Conservation (phyloP, 352 stramenopile genomes). For the Globisporangium heterothallicum region DNA sequence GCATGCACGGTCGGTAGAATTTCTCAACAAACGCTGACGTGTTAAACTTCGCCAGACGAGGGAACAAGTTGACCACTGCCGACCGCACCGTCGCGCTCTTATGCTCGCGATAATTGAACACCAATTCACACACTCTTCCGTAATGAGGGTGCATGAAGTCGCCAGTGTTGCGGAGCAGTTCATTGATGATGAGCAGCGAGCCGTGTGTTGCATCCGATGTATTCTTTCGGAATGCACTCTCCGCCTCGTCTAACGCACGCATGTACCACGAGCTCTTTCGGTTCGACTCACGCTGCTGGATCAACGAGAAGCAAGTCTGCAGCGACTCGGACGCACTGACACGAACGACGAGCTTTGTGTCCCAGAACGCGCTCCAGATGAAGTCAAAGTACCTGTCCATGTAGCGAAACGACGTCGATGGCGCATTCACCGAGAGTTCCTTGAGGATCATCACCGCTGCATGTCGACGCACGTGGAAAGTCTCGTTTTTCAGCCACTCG, state of each 20-base stretch:
- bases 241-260: constrained; percentile 70
- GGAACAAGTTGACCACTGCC: constrained; percentile 83
- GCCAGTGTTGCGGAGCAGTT: constrained; percentile 80
- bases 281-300: constrained; percentile 86
- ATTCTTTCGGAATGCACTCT: constrained; percentile 66
- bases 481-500: constrained; percentile 87
- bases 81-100: constrained; percentile 71
- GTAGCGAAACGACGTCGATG: constrained; percentile 81
- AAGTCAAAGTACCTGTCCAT: constrained; percentile 89
- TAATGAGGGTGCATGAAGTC: constrained; percentile 89
- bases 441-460: constrained; percentile 86
- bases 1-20: constrained; percentile 80
- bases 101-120: constrained; percentile 76
- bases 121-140: constrained; percentile 56
- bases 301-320: constrained; percentile 82
- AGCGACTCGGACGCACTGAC: constrained; percentile 80
- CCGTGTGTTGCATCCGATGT: constrained; percentile 77
- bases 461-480: constrained; percentile 81
- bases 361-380: constrained; percentile 88
- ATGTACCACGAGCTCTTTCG: constrained; percentile 81
- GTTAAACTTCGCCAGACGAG: constrained; percentile 85
- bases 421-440: constrained; percentile 81
- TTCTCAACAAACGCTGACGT: constrained; percentile 82
- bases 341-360: constrained; percentile 69
- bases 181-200: constrained; percentile 80